Base-by-base conservation (phyloP, 78 protist genomes). In the Creolimax fragrantissima region DNA sequence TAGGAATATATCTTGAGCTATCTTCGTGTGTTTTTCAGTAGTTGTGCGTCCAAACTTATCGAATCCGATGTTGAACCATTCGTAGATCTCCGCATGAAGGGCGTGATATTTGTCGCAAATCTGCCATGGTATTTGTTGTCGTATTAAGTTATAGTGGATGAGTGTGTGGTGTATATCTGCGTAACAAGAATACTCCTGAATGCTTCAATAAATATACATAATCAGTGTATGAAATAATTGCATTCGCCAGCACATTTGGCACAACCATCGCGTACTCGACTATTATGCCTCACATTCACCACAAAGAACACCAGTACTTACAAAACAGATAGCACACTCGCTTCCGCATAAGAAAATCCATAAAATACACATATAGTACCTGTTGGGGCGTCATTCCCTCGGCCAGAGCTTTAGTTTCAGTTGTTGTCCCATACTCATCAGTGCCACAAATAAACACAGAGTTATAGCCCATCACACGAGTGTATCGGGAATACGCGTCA, bases 401-500 rank as follows among this genome's bases (percentile, higher is more conserved):
- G 67, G 92, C 85, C 37, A 91, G 84, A 32, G 98, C 98, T 88
- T 95, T 93, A 17, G 94, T 93, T 85, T 96, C 98, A 35, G 98
- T 96, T 35, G 98, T 95, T 3, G 98, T 96, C 85, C 98, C 98
- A 83, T 96, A 96, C 90, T 96, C 98, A 93, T 96, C 98, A 6
- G 98, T 97, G 85, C 98, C 98, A 43, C 97, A 97, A 32, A 97
- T 89, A 85, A 94, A 97, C 84, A 97, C 90, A 37, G 85, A 24
- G 93, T 96, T 97, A 91, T 95, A 92, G 42, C 94, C 95, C n/a
- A 94, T 92, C 44, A 81, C 43, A 24, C 97, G 93, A 45, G 95
- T 84, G n/a, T 66, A 92, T 39, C 93, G 66, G 44, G 3, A 89
- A 44, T 37, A 85, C 39, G 17, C 11, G 17, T 37, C 44, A 85